These are phyloP conservation scores for Coemansia sp. DNA, from an alignment of 192 early-diverging fungal genomes.

Conservation along the genomic window DNA sequence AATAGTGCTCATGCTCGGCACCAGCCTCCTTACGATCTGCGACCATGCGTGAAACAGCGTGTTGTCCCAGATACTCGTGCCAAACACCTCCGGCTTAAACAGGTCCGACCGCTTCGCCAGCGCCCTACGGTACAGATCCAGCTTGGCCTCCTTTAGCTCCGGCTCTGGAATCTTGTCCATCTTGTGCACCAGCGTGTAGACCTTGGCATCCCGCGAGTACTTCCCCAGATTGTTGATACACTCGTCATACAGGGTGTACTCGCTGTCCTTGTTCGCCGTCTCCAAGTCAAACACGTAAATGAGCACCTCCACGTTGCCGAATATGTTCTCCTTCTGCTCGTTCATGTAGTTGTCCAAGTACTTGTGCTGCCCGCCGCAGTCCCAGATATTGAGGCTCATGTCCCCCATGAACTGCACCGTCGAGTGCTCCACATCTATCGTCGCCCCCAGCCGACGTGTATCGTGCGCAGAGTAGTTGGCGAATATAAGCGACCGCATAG, in stretches of 20 bases:
- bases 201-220: conserved; percentile 84
- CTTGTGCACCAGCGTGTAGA: conserved; percentile 97
- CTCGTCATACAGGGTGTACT: conserved; percentile 83
- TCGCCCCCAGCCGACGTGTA: conserved; percentile 92
- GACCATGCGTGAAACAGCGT: conserved; percentile 83
- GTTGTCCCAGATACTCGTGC: conserved; percentile 41
- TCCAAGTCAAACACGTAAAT: conserved; percentile 99
- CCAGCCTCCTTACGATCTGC: conserved; percentile 90
- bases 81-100: conserved; percentile 28
- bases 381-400: conserved; percentile 96
- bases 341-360: conserved; percentile 98
- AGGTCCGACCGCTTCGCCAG: conserved; percentile 28
- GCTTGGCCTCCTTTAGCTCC: conserved; percentile 55
- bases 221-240: conserved; percentile 58
- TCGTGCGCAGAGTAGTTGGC: conserved; percentile 95
- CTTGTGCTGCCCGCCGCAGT: conserved; percentile 92
- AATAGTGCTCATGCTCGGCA: conserved; percentile 85
- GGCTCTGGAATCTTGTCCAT: conserved; percentile 91
- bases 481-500: conserved; percentile 98
- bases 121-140: conserved; percentile 31
- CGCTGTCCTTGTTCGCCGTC: conserved; percentile 84
- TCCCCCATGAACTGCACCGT: conserved; percentile 95
- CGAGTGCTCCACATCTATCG: conserved; percentile 97
- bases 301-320: conserved; percentile 97
- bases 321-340: conserved; percentile 90